Percentiles rank a stretch among this genome's conserved stretches.
Conservation (phyloP, 352 stramenopile genomes). For the Lagenidium sp. region DNA sequence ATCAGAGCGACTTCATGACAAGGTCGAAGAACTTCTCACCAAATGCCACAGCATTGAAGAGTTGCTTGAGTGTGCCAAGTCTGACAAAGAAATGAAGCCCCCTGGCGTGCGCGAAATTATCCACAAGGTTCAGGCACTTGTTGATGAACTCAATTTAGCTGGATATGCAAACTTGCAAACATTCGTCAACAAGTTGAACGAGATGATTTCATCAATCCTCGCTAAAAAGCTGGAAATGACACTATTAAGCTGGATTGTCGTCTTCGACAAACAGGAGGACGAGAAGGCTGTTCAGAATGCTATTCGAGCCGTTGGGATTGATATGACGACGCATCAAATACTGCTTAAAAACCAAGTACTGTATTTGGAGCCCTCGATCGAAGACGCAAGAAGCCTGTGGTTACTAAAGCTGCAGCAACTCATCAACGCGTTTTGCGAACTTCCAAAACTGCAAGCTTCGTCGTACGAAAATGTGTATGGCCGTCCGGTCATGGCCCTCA, state of each 20-base stretch:
- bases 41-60: slow-evolving; percentile 92
- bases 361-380: slow-evolving; percentile 93
- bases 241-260: slow-evolving; percentile 62
- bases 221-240: slow-evolving; percentile 57
- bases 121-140: slow-evolving; percentile 83
- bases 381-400: slow-evolving; percentile 84
- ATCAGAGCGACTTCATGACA: slow-evolving; percentile 96
- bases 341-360: slow-evolving; percentile 96
- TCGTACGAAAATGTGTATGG: slow-evolving; percentile 86
- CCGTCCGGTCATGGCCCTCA: slow-evolving; percentile 45
- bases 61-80: slow-evolving; percentile 74
- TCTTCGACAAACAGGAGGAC: slow-evolving; percentile 49
- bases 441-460: slow-evolving; percentile 86
- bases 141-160: slow-evolving; percentile 93
- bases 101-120: slow-evolving; percentile 51
- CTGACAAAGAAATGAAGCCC: slow-evolving; percentile 41
- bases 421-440: slow-evolving; percentile 90
- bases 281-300: slow-evolving; percentile 45
- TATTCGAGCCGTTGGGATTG: slow-evolving; percentile 34
- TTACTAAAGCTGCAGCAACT: slow-evolving; percentile 90
- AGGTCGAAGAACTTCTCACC: slow-evolving; percentile 93
- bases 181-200: slow-evolving; percentile 91
- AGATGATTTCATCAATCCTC: slow-evolving; percentile 79
- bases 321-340: slow-evolving; percentile 85
- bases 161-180: slow-evolving; percentile 90